phyloP scores from a whole-genome alignment of 257 asterid species.

The Salvia rosmarinus region DNA sequence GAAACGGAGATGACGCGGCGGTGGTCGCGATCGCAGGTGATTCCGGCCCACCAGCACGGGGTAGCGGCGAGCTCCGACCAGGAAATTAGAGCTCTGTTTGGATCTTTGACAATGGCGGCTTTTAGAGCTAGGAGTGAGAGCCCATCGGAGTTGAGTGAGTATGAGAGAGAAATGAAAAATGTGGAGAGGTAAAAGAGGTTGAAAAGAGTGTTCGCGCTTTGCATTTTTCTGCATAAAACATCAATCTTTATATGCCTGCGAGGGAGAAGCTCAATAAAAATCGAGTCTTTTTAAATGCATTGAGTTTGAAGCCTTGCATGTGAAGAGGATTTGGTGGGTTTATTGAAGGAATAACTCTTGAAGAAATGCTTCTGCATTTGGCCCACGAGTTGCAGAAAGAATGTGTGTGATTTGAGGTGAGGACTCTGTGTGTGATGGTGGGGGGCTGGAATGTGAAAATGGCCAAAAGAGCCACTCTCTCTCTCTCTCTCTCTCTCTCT shows the following conservation, averaged over 20 bases:
- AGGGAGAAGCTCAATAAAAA: constrained; percentile 7
- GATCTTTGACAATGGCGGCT: constrained; percentile 74
- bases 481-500: neutral
- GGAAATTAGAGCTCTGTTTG: constrained; percentile 58
- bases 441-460: neutral
- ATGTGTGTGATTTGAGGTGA: constrained; percentile 30
- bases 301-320: constrained; percentile 15
- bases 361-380: constrained; percentile 35
- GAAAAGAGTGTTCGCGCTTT: constrained; percentile 19
- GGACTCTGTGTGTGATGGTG: constrained; percentile 16
- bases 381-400: constrained; percentile 47
- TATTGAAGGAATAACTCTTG: neutral
- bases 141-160: constrained; percentile 74
- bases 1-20: constrained; percentile 60
- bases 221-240: constrained; percentile 36
- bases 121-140: constrained; percentile 86
- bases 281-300: neutral
- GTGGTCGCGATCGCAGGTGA: constrained; percentile 63
- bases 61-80: constrained; percentile 72
- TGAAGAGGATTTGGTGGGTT: constrained; percentile 15
- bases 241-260: constrained; percentile 40
- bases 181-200: constrained; percentile 45
- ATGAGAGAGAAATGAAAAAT: constrained; percentile 40
- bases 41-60: constrained; percentile 89
- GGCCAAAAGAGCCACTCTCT: neutral